Evolutionary conservation across 345 rosid genomes (phyloP).

Genomic region (Lenwebbia sp.): DNA sequence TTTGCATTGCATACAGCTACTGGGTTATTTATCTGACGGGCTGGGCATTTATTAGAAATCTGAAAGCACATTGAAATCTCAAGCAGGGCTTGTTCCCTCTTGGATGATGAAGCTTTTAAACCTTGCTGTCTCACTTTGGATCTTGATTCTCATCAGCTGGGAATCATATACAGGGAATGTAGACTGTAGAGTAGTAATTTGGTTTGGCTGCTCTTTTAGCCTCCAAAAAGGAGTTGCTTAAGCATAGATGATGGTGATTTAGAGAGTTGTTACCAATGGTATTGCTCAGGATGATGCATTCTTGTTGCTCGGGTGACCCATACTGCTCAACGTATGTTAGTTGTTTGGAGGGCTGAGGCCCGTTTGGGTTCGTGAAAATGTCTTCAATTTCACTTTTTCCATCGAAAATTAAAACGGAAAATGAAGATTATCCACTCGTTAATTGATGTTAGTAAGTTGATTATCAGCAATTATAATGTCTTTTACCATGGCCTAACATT

Average conservation of each 20-base stretch:
- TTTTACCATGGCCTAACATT: too few relatives aligned
- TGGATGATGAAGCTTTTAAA: not conserved
- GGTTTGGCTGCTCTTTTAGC: not conserved
- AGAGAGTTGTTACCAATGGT: not conserved
- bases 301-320: not conserved
- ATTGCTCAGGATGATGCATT: not conserved
- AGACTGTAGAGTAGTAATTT: not conserved
- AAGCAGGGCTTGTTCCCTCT: not conserved
- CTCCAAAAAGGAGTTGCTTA: not conserved
- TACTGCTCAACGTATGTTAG: not conserved
- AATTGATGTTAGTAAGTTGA: too few relatives aligned
- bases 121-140: not conserved
- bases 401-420: too few relatives aligned
- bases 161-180: not conserved
- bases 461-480: too few relatives aligned
- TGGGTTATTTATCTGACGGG: slow-evolving; percentile 53
- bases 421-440: too few relatives aligned
- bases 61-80: not conserved
- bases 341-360: not conserved
- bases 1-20: not conserved
- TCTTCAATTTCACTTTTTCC: too few relatives aligned
- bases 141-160: not conserved
- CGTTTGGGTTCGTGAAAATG: too few relatives aligned
- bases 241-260: not conserved
- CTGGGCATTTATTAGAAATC: not conserved